Evolutionary conservation across 2,329 filamentous ascomycete genomes (phyloP).

Genomic region (Neophaeococcomyces aloes): DNA sequence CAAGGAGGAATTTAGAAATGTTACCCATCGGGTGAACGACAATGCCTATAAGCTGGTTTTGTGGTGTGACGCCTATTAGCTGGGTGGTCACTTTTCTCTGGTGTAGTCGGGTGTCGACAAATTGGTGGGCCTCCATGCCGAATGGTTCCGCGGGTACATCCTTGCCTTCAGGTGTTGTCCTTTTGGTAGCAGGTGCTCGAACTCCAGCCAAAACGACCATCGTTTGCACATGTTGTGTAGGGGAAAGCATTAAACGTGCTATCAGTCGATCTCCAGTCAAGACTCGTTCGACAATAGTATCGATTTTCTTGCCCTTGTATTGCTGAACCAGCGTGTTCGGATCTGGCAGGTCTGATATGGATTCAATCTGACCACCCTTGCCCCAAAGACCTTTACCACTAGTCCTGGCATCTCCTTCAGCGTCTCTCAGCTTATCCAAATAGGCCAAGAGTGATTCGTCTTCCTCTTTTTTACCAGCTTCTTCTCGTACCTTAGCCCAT

Average conservation of each 20-base stretch:
- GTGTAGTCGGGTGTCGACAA: slow-evolving; percentile 74
- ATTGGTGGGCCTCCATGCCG: slow-evolving; percentile 78
- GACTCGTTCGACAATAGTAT: slow-evolving; percentile 81
- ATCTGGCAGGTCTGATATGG: slow-evolving; percentile 69
- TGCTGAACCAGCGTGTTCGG: slow-evolving; percentile 64
- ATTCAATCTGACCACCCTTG: slow-evolving; percentile 55
- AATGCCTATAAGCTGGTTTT: slow-evolving; percentile 80
- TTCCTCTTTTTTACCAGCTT: slow-evolving; percentile 85
- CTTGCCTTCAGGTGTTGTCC: slow-evolving; percentile 66
- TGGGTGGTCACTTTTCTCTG: slow-evolving; percentile 77
- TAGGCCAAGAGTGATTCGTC: slow-evolving; percentile 60
- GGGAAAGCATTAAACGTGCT: slow-evolving; percentile 66
- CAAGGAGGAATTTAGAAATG: slow-evolving; percentile 81
- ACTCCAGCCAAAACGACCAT: slow-evolving; percentile 84
- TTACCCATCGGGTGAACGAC: slow-evolving; percentile 83
- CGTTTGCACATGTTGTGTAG: slow-evolving; percentile 77
- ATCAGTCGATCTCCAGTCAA: slow-evolving; percentile 85
- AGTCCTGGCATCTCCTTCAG: slow-evolving; percentile 67
- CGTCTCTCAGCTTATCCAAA: slow-evolving; percentile 64
- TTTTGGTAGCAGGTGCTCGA: slow-evolving; percentile 78
- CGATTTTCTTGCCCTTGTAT: slow-evolving; percentile 75
- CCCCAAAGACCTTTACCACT: slow-evolving; percentile 76
- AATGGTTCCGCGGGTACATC: slow-evolving; percentile 79
- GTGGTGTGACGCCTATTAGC: slow-evolving; percentile 76
- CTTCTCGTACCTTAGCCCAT: slow-evolving; percentile 87